These are phyloP conservation scores for Pulveroboletus ravenelii DNA, from an alignment of 768 basidiomycete species.

Conservation along the genomic window DNA sequence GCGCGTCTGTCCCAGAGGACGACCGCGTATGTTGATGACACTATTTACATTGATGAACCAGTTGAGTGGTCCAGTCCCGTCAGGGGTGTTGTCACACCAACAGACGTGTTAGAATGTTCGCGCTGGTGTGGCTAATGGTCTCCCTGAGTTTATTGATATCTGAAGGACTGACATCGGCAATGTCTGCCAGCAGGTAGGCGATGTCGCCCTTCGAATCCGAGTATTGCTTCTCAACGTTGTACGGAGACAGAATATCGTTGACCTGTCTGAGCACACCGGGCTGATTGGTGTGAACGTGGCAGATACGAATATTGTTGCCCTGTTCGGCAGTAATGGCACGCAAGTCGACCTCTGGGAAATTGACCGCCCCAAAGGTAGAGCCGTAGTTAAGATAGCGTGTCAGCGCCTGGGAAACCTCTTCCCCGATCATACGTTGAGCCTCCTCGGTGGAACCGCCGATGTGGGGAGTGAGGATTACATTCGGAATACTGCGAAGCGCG, in stretches of 20 bases:
- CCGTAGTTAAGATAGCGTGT: constrained; percentile 90
- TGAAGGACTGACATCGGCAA: constrained; percentile 78
- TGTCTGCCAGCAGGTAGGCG: constrained; percentile 97
- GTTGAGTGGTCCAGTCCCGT: constrained; percentile 43
- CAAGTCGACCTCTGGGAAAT: constrained; percentile 98
- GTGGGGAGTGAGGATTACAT: constrained; percentile 96
- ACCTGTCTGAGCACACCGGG: constrained; percentile 92
- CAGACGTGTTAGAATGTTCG: constrained; percentile 88
- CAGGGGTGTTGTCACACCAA: constrained; percentile 45
- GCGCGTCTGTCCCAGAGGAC: not conserved
- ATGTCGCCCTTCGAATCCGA: constrained; percentile 94
- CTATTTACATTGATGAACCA: constrained; percentile 29
- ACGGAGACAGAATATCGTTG: constrained; percentile 89
- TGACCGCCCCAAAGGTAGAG: constrained; percentile 87
- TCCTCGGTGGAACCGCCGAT: constrained; percentile 99
- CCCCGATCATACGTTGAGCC: constrained; percentile 95
- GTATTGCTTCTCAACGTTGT: constrained; percentile 99
- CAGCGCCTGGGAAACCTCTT: constrained; percentile 85
- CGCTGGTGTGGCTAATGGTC: constrained; percentile 68
- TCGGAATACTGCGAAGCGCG: constrained; percentile 68
- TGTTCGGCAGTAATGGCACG: constrained; percentile 87
- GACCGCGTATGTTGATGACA: constrained; percentile 14
- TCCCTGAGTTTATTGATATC: constrained; percentile 78
- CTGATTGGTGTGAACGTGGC: constrained; percentile 93
- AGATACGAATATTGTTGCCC: constrained; percentile 77